These are phyloP conservation scores for Xylaria multiplex DNA, from an alignment of 2,329 filamentous ascomycete species.

Conservation along the genomic window DNA sequence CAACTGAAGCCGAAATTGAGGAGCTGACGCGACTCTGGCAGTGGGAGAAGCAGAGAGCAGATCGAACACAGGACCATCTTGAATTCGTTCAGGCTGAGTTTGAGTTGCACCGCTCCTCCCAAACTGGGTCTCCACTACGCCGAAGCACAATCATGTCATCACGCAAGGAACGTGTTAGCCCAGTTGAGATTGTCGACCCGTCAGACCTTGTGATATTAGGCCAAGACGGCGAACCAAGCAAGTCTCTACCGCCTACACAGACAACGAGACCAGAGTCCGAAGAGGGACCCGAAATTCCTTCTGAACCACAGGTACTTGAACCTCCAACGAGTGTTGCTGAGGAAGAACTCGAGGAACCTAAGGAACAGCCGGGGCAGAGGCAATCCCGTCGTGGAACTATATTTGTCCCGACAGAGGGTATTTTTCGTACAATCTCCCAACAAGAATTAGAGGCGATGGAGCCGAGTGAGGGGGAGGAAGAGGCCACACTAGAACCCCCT, in stretches of 20 bases:
- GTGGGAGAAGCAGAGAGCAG: constrained; percentile 71
- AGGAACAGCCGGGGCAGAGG: constrained; percentile 33
- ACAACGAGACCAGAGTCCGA: constrained; percentile 41
- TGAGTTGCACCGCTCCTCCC: constrained; percentile 75
- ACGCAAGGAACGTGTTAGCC: constrained; percentile 52
- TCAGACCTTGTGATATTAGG: constrained; percentile 57
- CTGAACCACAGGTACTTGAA: constrained; percentile 38
- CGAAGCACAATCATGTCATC: constrained; percentile 45
- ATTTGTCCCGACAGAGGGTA: constrained; percentile 70
- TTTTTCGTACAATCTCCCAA: constrained; percentile 69
- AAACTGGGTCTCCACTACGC: constrained; percentile 56
- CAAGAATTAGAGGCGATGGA: constrained; percentile 60
- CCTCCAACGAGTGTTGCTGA: constrained; percentile 45
- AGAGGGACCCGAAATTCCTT: constrained; percentile 28
- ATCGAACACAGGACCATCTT: constrained; percentile 76
- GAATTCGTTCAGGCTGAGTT: constrained; percentile 82
- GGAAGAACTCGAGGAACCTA: constrained; percentile 39
- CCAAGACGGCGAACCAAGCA: constrained; percentile 41
- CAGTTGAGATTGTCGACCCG: constrained; percentile 53
- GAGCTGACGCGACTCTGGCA: constrained; percentile 63
- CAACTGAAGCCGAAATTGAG: constrained; percentile 68
- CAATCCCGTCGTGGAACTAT: constrained; percentile 62
- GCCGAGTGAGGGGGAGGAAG: constrained; percentile 48
- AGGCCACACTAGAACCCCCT: constrained; percentile 48
- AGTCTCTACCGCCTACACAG: constrained; percentile 45